Evolutionary conservation across 225 moss, liverwort and hornwort species (phyloP), one percentile per base, ranked within the genome.

Genomic region (Pseudoscleropodium purum): DNA sequence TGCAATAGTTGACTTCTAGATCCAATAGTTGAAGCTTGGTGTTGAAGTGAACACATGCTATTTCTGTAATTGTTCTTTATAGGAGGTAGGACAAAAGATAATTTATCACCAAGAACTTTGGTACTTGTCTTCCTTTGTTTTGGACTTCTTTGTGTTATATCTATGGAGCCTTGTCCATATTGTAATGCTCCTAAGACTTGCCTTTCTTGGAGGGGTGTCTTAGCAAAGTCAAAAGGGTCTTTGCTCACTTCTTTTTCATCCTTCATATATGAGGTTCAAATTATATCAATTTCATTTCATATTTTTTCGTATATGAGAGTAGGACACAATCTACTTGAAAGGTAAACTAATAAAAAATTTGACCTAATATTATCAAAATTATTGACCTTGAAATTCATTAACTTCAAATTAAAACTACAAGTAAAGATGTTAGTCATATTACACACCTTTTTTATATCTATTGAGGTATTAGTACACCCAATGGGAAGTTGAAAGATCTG

Each of bases 401-500:
- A 63, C 11, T 72, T 45, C 31, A 24, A 33, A 36, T 83, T 65
- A 18, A 41, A 61, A 30, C 39, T 33, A 70, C 19, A 45, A 12
- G 18, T 16, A 62, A 56, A 86, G 11, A 41, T 68, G 7, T 11
- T 57, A 59, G 21, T 34, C 15, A 72, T 15, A 5, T 83, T 72
- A 17, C 18, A 26, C 39, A 92, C 88, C 83, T 90, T 65, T 29
- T 86, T 75, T 3, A 11, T 70, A n/a, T 37, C 52, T 43, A 36
- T 84, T 34, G 45, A 66, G 18, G 52, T 86, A 26, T 86, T 74
- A 4, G 43, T 59, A 80, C 39, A 65, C 24, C 18, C 59, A 79
- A 6, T 92, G n/a, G 94, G 92, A 82, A 97, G 91, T 89, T 93
- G 94, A 62, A 92, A 95, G 63, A 96, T 82, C 88, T 95, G 95